Conservation (phyloP, 164 flowering plant genomes). For the Magnolia kwangsiensis region DNA sequence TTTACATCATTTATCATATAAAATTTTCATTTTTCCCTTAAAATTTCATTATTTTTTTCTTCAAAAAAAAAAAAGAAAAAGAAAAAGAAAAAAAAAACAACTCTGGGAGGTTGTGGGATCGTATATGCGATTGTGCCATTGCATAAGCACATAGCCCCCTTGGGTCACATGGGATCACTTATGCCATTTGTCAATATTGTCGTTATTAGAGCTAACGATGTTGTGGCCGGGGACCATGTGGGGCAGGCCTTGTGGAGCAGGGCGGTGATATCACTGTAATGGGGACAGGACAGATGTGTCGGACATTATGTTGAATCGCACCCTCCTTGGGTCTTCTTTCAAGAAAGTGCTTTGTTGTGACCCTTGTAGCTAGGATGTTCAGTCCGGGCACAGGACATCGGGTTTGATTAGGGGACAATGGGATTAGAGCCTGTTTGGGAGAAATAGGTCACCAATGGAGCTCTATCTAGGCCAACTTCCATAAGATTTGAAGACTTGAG, state of each 20-base stretch:
- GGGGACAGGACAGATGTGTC: conserved; percentile 16
- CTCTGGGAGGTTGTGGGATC: background rate
- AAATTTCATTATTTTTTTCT: too few relatives aligned
- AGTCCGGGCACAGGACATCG: background rate
- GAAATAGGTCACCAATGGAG: conserved; percentile 7
- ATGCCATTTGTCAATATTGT: background rate
- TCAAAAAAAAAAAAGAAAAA: too few relatives aligned
- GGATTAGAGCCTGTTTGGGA: conserved; percentile 10
- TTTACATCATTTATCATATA: too few relatives aligned
- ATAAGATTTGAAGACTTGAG: background rate
- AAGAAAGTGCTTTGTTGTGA: background rate
- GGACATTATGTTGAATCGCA: conserved; percentile 5
- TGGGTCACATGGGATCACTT: too few relatives aligned
- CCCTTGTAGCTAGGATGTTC: conserved; percentile 10
- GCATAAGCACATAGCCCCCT: too few relatives aligned
- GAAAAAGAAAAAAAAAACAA: too few relatives aligned
- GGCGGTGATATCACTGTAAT: conserved; percentile 4
- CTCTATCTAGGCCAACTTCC: background rate
- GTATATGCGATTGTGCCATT: too few relatives aligned
- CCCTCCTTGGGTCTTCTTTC: background rate
- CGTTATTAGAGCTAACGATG: conserved; percentile 9
- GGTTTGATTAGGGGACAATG: conserved; percentile 4
- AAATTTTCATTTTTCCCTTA: too few relatives aligned
- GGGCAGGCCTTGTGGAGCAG: conserved; percentile 1
- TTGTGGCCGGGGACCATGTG: conserved; percentile 8